phyloP scores from a whole-genome alignment of 1,284 basidiomycete species.

The Ceratobasidium sp. region DNA sequence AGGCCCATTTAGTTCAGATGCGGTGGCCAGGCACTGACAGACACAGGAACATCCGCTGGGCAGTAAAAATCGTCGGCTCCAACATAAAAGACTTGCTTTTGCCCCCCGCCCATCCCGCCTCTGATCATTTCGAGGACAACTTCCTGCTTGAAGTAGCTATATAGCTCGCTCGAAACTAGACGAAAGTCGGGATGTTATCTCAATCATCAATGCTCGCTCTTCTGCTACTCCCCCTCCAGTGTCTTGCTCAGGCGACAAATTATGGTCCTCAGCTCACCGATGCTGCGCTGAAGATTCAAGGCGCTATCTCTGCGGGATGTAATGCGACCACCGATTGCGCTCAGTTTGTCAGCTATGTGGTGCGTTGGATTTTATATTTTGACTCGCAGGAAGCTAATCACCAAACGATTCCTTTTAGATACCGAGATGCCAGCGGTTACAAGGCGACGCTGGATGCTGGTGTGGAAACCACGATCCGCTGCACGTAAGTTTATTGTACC shows the following conservation, averaged over 20 bases:
- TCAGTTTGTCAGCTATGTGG: slow-evolving; percentile 9
- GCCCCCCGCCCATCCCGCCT: not conserved
- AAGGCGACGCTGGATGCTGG: slow-evolving; percentile 35
- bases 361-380: not conserved
- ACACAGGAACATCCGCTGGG: not conserved
- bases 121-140: not conserved
- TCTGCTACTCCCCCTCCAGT: not conserved
- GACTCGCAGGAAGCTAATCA: not conserved
- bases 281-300: slow-evolving; percentile 28
- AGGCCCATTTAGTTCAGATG: not conserved
- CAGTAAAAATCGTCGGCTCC: not conserved
- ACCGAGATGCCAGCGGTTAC: slow-evolving; percentile 29
- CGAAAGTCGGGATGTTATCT: too few species aligned
- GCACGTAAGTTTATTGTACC: slow-evolving; percentile 8
- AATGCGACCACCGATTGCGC: not conserved
- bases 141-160: too few species aligned
- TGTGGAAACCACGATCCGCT: slow-evolving; percentile 34
- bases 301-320: slow-evolving; percentile 18
- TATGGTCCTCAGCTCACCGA: not conserved
- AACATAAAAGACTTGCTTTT: not conserved
- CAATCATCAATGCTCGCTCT: not conserved
- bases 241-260: slow-evolving; percentile 18
- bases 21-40: too few species aligned
- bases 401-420: not conserved
- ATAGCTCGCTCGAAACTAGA: too few species aligned